Conservation (phyloP, 768 basidiomycete species). For the Asterophora lycoperdoides region DNA sequence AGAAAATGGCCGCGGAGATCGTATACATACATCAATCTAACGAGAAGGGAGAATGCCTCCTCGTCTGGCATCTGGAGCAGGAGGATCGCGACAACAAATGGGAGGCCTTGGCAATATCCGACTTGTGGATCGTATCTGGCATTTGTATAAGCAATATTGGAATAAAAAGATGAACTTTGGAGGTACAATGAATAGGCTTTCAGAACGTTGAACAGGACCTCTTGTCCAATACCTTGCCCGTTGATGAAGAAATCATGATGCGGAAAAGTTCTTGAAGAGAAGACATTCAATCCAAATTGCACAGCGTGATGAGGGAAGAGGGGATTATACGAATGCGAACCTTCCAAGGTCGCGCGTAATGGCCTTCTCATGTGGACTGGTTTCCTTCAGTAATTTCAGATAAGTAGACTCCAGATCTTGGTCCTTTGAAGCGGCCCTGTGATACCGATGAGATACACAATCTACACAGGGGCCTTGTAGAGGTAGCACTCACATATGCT, state of each 20-base stretch:
- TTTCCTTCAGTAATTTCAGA: constrained; percentile 73
- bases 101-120: constrained; percentile 96
- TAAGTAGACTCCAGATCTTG: constrained; percentile 80
- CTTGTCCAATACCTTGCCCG: constrained; percentile 92
- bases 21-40: constrained; percentile 94
- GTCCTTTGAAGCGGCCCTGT: constrained; percentile 92
- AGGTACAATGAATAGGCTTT: constrained; percentile 94
- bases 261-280: constrained; percentile 75
- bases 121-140: constrained; percentile 84
- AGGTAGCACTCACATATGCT: constrained; percentile 66
- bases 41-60: constrained; percentile 94
- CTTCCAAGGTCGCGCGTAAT: constrained; percentile 90
- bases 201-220: constrained; percentile 95
- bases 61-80: constrained; percentile 99
- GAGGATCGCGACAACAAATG: constrained; percentile 92
- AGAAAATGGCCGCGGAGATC: constrained; percentile 94
- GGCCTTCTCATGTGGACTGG: constrained; percentile 88
- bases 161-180: neutral
- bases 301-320: constrained; percentile 10
- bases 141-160: constrained; percentile 5
- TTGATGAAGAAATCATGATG: constrained; percentile 96
- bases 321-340: constrained; percentile 35
- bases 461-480: neutral
- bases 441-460: constrained; percentile 12
- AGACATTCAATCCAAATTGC: constrained; percentile 6